Base-by-base conservation (phyloP, 2,329 filamentous ascomycete genomes). In the Cladosporium halotolerans region DNA sequence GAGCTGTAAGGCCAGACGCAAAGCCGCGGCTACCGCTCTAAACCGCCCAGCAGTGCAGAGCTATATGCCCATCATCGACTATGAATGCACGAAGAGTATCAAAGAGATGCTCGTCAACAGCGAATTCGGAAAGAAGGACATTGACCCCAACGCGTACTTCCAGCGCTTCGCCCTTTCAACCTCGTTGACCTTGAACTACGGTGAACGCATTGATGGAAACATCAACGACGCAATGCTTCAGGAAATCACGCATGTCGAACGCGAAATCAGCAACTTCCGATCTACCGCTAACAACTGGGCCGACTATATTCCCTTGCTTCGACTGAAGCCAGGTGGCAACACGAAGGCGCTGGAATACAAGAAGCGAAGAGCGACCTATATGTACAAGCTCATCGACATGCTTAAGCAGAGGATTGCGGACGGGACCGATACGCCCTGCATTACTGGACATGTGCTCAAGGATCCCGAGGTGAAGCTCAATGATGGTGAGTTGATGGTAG, bases 21-120 rank as follows among this genome's bases (percentile, higher is more conserved):
- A 89, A 72, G 87, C 86, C 0, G 88, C 87, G 1, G 87, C 85
- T 3, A 89, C 87, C 0, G 87, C 88, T 0, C 76, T 92, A 18
- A 91, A 91, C 66, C 79, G 85, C 0, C 86, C 87, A 0, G 83
- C 87, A 0, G 81, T 88, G 1, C 85, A 89, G 63, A 84, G 83
- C 0, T 92, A 92, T 67, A 86, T 90, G 81, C 87, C 88, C 0
- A 88, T 90, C 60, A 83, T 92, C 47, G 88, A 92, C 60, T 80
- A 90, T 23, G 88, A 92, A 67, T 82, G 83, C 28, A 83, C 78
- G 11, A 78, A 80, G 11, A 87, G 84, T 52, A 85, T 92, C 69
- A 83, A 82, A 58, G 86, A 92, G 61, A 76, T 92, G 39, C 74
- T 87, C 33, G 68, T 77, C 1, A 84, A 89, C 61, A 82, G 80